These are phyloP conservation scores for Nakaseomyces bracarensis DNA, from an alignment of 1,139 yeast species.

Conservation along the genomic window DNA sequence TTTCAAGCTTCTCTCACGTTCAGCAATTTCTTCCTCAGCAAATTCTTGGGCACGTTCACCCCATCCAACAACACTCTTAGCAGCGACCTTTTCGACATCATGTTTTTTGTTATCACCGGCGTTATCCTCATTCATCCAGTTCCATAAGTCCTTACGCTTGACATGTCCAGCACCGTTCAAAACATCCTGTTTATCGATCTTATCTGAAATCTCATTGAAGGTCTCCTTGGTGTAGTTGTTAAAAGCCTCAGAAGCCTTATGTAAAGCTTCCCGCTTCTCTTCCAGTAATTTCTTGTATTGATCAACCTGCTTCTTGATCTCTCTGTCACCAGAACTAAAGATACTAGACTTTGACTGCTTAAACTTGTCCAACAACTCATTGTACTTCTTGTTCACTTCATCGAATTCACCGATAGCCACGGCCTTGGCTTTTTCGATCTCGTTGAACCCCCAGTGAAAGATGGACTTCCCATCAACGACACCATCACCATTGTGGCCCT, in stretches of 20 bases:
- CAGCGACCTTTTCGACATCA: constrained; percentile 23
- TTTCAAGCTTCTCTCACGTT: constrained; percentile 18
- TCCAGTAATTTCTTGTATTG: constrained; percentile 21
- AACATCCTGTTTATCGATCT: constrained; percentile 20
- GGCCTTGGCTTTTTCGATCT: constrained; percentile 30
- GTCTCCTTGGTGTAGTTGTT: constrained; percentile 19
- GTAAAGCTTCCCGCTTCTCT: constrained; percentile 19
- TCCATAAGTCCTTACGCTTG: constrained; percentile 10
- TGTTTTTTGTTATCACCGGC: constrained; percentile 5
- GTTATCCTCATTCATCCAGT: constrained; percentile 16
- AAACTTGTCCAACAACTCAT: constrained; percentile 16
- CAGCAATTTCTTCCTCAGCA: constrained; percentile 37
- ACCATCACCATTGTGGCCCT: neutral
- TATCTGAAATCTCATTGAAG: constrained; percentile 26
- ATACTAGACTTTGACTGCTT: constrained; percentile 15
- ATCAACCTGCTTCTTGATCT: constrained; percentile 18
- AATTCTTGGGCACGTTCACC: constrained; percentile 38
- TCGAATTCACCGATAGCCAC: constrained; percentile 28
- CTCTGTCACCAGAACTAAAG: constrained; percentile 16
- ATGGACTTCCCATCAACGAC: constrained; percentile 16
- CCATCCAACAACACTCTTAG: constrained; percentile 35
- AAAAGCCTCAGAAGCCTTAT: constrained; percentile 21
- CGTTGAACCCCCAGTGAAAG: constrained; percentile 29
- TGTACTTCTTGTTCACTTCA: constrained; percentile 22
- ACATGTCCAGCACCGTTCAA: constrained; percentile 11